A percentile compares a stretch with the other conserved stretches of the same genome.
phyloP scores from a whole-genome alignment of 78 protist genomes.

The Tieghemostelium lacteum region DNA sequence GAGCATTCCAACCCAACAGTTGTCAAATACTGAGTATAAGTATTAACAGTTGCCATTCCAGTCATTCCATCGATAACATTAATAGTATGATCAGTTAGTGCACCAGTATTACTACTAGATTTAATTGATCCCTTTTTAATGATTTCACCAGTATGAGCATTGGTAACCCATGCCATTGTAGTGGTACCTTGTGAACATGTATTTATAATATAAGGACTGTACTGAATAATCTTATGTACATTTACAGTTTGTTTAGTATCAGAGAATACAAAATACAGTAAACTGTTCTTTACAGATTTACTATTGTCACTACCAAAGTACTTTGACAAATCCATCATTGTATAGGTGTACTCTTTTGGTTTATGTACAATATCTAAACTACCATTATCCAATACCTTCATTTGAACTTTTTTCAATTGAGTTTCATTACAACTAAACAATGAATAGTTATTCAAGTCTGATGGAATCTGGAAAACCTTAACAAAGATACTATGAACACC shows the following conservation, averaged over 20 bases:
- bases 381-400: not conserved
- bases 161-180: not conserved
- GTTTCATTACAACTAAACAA: too few relatives aligned
- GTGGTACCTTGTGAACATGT: conserved; percentile 11
- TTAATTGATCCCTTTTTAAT: not conserved
- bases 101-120: conserved; percentile 11
- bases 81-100: not conserved
- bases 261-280: not conserved
- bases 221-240: not conserved
- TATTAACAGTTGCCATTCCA: not conserved
- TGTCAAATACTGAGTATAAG: not conserved
- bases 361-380: not conserved
- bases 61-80: not conserved
- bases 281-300: not conserved
- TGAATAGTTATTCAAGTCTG: too few relatives aligned
- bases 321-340: conserved; percentile 10
- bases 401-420: not conserved
- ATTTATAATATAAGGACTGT: conserved; percentile 3
- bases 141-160: not conserved
- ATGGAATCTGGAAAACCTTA: not conserved
- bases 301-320: conserved; percentile 46
- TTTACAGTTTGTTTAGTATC: not conserved
- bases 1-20: too few relatives aligned
- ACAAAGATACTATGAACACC: not conserved
- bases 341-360: not conserved